Conservation (phyloP, 768 basidiomycete species). For the Kwoniella mangroviensis region DNA sequence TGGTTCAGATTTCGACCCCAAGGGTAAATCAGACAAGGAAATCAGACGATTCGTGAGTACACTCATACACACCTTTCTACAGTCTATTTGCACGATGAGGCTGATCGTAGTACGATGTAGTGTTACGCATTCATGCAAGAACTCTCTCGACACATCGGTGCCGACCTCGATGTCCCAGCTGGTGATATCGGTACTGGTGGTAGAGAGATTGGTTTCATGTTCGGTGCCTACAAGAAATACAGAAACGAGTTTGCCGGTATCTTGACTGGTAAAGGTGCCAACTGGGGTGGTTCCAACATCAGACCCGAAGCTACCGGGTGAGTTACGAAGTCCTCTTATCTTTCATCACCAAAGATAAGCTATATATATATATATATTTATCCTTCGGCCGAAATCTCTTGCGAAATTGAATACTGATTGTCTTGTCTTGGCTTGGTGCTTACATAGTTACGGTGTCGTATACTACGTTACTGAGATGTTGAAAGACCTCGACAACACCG, state of each 20-base stretch:
- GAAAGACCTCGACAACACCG: slow-evolving; percentile 67
- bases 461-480: slow-evolving; percentile 75
- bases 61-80: neutral
- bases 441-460: slow-evolving; percentile 72
- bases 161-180: slow-evolving; percentile 74
- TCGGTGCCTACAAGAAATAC: slow-evolving; percentile 76
- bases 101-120: too few species aligned
- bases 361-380: neutral
- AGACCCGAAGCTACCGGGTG: slow-evolving; percentile 66
- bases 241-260: slow-evolving; percentile 71
- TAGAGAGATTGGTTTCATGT: slow-evolving; percentile 76
- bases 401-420: too few species aligned
- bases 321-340: slow-evolving; percentile 11
- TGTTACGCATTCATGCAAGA: slow-evolving; percentile 71
- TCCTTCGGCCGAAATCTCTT: neutral
- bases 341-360: neutral
- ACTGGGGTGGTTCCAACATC: slow-evolving; percentile 75
- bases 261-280: slow-evolving; percentile 72
- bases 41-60: slow-evolving; percentile 68
- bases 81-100: too few species aligned
- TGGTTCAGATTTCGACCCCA: slow-evolving; percentile 79
- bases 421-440: slow-evolving; percentile 58
- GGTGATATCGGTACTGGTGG: slow-evolving; percentile 74
- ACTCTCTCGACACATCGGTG: slow-evolving; percentile 72
- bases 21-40: slow-evolving; percentile 76